Percentiles rank a stretch among this genome's conserved stretches.
Conservation (phyloP, 2,329 filamentous ascomycete species). For the Pseudocercospora fijiensis region DNA sequence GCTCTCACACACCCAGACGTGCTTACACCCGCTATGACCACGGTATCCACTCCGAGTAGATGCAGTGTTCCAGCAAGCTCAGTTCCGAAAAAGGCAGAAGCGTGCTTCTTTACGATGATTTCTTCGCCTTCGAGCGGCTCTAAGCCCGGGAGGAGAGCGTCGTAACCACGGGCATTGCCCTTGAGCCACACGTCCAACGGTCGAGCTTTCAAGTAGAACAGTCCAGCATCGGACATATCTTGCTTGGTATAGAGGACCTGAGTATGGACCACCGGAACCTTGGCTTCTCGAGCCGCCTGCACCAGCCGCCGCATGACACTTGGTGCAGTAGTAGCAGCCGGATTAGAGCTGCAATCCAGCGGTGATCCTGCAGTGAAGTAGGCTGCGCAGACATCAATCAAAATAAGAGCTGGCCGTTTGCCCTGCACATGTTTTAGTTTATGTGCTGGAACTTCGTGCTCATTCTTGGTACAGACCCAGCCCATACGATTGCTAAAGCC, state of each 20-base stretch:
- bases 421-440: slow-evolving; percentile 11
- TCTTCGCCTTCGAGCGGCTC: slow-evolving; percentile 23
- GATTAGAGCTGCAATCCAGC: slow-evolving; percentile 25
- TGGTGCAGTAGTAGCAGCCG: slow-evolving; percentile 22
- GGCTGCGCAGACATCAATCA: slow-evolving; percentile 32
- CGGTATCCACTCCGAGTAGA: slow-evolving; percentile 26
- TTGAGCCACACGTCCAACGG: slow-evolving; percentile 24
- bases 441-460: not conserved
- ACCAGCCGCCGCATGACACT: slow-evolving; percentile 26
- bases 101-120: slow-evolving; percentile 27
- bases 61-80: slow-evolving; percentile 21
- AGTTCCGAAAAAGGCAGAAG: slow-evolving; percentile 30
- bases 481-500: slow-evolving; percentile 30
- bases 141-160: slow-evolving; percentile 19
- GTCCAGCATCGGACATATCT: slow-evolving; percentile 28
- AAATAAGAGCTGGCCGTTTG: slow-evolving; percentile 27
- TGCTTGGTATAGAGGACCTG: slow-evolving; percentile 25
- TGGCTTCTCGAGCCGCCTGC: slow-evolving; percentile 15
- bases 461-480: slow-evolving; percentile 17
- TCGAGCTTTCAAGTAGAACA: slow-evolving; percentile 28
- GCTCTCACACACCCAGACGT: slow-evolving; percentile 31
- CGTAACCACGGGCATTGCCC: slow-evolving; percentile 22
- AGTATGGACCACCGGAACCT: slow-evolving; percentile 26
- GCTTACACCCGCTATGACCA: slow-evolving; percentile 30
- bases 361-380: slow-evolving; percentile 31